Base-by-base conservation (phyloP, 2,329 filamentous ascomycete species). In the Stagonosporopsis rhizophila region DNA sequence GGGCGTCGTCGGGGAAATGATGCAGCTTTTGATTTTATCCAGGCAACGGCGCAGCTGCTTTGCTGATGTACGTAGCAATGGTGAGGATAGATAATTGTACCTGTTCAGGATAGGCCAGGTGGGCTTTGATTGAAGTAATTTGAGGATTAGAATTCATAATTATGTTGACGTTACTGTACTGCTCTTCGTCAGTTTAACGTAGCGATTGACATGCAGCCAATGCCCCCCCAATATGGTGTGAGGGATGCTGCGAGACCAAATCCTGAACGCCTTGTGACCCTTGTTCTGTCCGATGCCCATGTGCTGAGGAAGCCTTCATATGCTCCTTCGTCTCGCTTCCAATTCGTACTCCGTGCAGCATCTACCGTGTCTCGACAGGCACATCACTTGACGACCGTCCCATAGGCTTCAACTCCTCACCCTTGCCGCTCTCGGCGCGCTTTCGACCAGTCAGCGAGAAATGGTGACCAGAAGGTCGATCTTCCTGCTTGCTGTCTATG, bases 361-460 rank as follows among this genome's bases (percentile, higher is more conserved):
- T 42, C 38, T 54, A 73, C 52, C 69, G 64, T 14, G 63, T 58
- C 51, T 74, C 71, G 6, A 69, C 65, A 15, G 66, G 52, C 9
- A 67, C 58, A 15, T 73, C 72, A 1, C 46, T 41, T 0, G 61
- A 47, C 7, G 72, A 66, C 45, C 72, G 71, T 28, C 85, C 81
- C 69, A 94, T 89, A 38, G 80, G 82, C 40, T 87, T 85, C 51
- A 96, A 75, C 74, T 96, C 91, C 27, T 89, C 84, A 5, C 89
- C 91, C 59, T 88, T 65, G 11, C 71, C 68, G 76, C 76, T 96
- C 89, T 58, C 89, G 82, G 27, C 88, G 88, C 66, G 87, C 80
- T 91, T 93, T 67, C 91, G 83, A 15, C 89, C 87, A 3, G 86
- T 84, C 51, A 91, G 82, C 65, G 89, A 84, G 72, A 92, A 91